Evolutionary conservation across 2,329 filamentous ascomycete species (phyloP), one percentile per base, ranked within the genome.

Genomic region (Colletotrichum orbiculare): DNA sequence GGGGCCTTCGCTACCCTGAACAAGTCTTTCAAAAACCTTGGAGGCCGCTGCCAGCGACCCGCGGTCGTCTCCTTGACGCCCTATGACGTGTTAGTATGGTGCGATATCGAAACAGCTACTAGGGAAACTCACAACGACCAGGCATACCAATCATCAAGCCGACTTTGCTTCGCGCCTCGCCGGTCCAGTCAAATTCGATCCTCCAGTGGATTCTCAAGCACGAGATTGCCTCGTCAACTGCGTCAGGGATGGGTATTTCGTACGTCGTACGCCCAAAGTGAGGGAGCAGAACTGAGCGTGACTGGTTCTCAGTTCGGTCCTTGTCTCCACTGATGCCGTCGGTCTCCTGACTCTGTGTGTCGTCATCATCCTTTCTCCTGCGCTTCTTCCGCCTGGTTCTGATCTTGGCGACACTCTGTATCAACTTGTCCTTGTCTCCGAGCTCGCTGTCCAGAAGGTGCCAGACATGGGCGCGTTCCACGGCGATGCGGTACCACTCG

Each of bases 161-260:
- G 13, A 92, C 75, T 48, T 79, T 79, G 69, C 85, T 91, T 70
- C 85, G 83, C 5, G 88, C 89, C 72, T 92, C 90, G 6, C 90
- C 90, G 0, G 89, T 89, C 90, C 89, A 92, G 74, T 92, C 90
- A 71, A 92, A 91, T 2, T 77, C 76, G 47, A 91, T 87, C 50
- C 76, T 79, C 90, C 90, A 93, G 61, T 83, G 79, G 1, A 92
- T 76, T 34, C 86, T 82, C 5, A 89, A 60, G 10, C 79, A 73
- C 2, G 83, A 78, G 9, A 77, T 66, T 1, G 74, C 72, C 1
- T 78, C 73, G 53, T 75, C 59, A 77, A 69, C 67, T 54, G 71
- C 56, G 70, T 60, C 69, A 35, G 82, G 71, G 6, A 85, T 68
- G 0, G 79, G 75, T 1, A 87, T 66, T 39, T 85, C 81, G 12